phyloP scores from a whole-genome alignment of 1,284 basidiomycete species.

The Rhodotorula mucilaginosa region DNA sequence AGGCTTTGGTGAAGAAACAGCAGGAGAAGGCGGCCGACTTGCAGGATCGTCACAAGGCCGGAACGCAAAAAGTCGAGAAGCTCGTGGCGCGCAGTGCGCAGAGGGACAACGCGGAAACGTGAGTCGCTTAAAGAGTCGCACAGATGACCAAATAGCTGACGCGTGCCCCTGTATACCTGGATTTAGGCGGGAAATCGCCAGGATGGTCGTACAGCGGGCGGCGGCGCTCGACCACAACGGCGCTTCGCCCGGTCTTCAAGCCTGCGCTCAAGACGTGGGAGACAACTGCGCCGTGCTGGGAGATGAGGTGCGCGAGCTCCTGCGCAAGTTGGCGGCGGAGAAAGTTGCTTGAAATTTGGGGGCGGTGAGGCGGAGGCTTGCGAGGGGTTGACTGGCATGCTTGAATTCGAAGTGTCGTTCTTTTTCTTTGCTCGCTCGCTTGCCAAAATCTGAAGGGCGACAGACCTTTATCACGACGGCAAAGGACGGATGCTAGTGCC shows the following conservation, averaged over 20 bases:
- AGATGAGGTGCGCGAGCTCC: neutral
- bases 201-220: neutral
- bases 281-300: neutral
- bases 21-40: neutral
- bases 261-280: neutral
- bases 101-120: neutral
- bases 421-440: no score
- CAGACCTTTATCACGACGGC: no score
- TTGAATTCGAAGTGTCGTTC: no score
- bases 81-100: neutral
- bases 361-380: no score
- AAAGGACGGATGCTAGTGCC: no score
- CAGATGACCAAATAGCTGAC: no score
- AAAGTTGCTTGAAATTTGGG: neutral
- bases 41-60: neutral
- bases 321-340: neutral
- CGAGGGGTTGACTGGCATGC: no score
- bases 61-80: neutral
- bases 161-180: neutral
- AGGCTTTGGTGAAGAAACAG: neutral
- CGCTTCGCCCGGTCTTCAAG: neutral
- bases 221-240: neutral
- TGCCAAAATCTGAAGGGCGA: no score
- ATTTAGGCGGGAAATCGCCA: neutral
- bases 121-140: neutral